Percentiles rank a stretch among this genome's conserved stretches.
Conservation (phyloP, 202 grass and related monocot species). For the Panicum hallii region DNA sequence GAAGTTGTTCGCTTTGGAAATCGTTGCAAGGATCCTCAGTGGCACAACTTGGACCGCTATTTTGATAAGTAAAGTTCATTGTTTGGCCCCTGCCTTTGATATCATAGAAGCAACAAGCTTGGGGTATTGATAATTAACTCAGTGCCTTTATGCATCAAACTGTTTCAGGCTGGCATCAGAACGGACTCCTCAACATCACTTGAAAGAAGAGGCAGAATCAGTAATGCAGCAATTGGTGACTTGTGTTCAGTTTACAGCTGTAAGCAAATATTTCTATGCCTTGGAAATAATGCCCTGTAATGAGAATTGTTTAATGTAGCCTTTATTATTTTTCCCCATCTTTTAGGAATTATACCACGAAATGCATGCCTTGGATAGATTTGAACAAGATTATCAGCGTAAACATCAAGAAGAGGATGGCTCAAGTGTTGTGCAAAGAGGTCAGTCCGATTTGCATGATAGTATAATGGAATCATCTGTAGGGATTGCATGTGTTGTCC, state of each 20-base stretch:
- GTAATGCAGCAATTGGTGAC: constrained; percentile 80
- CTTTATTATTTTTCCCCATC: background rate
- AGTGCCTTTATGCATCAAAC: constrained; percentile 17
- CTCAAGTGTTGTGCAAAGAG: constrained; percentile 69
- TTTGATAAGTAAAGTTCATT: constrained; percentile 76
- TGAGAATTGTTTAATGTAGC: background rate
- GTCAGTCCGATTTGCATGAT: constrained; percentile 50
- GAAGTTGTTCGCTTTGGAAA: constrained; percentile 96
- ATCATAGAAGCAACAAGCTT: constrained; percentile 18
- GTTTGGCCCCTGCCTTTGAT: constrained; percentile 7
- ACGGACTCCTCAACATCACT: constrained; percentile 68
- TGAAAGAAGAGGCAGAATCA: constrained; percentile 76
- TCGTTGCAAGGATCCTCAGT: constrained; percentile 97
- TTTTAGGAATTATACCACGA: constrained; percentile 92
- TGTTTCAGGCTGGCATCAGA: constrained; percentile 63
- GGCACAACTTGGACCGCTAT: constrained; percentile 96
- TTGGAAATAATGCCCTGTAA: background rate
- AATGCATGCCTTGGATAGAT: constrained; percentile 94
- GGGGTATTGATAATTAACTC: constrained; percentile 9
- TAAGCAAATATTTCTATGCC: constrained; percentile 41
- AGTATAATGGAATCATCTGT: constrained; percentile 36
- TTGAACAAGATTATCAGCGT: constrained; percentile 80
- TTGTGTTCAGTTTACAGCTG: constrained; percentile 82
- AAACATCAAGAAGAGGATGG: constrained; percentile 78
- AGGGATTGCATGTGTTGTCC: constrained; percentile 17